Conservation (phyloP, 306 rosid species). For the Dicorynia guianensis region DNA sequence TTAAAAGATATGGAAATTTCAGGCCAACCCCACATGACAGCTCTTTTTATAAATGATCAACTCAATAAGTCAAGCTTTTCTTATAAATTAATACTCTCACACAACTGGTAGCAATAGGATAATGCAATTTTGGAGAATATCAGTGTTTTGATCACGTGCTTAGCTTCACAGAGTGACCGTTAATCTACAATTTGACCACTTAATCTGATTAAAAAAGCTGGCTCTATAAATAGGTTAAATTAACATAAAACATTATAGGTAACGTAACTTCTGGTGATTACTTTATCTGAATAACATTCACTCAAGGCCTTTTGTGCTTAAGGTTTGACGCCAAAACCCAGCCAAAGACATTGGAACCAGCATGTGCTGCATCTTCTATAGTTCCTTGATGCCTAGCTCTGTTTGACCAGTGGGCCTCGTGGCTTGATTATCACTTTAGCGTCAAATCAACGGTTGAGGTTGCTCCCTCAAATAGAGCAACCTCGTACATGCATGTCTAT, state of each 20-base stretch:
- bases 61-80: background rate
- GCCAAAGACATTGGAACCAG: constrained; percentile 12
- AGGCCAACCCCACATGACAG: constrained; percentile 48
- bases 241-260: background rate
- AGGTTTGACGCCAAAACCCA: constrained; percentile 1
- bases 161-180: constrained; percentile 33
- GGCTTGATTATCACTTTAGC: constrained; percentile 2
- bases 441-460: constrained; percentile 39
- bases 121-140: constrained; percentile 9
- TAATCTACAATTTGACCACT: background rate
- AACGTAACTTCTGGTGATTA: no score
- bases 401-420: constrained; percentile 31
- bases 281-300: background rate
- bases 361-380: constrained; percentile 25
- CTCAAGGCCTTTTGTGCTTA: constrained; percentile 17
- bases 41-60: constrained; percentile 5
- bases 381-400: background rate
- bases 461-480: constrained; percentile 41
- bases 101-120: background rate
- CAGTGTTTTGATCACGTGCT: constrained; percentile 45
- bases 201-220: background rate
- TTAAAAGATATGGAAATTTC: constrained; percentile 33
- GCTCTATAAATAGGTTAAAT: no score
- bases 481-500: constrained; percentile 18
- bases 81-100: background rate